phyloP scores from a whole-genome alignment of 1,284 basidiomycete genomes.

The Ganoderma leucocontextum region DNA sequence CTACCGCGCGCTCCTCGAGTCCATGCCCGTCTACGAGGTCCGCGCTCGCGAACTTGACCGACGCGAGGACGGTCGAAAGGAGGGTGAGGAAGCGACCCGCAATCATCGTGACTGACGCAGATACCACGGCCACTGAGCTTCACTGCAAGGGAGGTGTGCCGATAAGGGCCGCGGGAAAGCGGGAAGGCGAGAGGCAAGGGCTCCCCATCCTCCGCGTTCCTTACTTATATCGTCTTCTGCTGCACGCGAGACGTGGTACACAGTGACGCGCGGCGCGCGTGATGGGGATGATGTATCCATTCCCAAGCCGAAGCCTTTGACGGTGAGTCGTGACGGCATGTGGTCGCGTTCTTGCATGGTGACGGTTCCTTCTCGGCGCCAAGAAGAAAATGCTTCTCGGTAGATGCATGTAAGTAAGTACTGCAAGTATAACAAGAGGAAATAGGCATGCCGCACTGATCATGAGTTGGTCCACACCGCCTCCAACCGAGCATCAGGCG shows the following conservation, averaged over 20 bases:
- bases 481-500: not conserved
- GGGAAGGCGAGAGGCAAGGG: slow-evolving; percentile 1
- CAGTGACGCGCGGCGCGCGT: not conserved
- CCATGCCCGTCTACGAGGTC: slow-evolving; percentile 3
- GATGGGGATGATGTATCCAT: slow-evolving; percentile 3
- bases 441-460: not conserved
- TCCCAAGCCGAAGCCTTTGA: slow-evolving; percentile 3
- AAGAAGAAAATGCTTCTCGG: not conserved
- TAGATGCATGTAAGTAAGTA: not conserved
- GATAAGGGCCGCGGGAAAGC: not conserved
- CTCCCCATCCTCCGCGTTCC: not conserved
- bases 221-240: not conserved
- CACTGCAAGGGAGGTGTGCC: not conserved
- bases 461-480: not conserved
- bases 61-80: slow-evolving; percentile 22
- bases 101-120: slow-evolving; percentile 18
- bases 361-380: not conserved
- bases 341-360: not conserved
- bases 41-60: slow-evolving; percentile 21
- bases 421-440: not conserved
- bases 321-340: not conserved
- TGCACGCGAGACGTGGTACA: not conserved
- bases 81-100: slow-evolving; percentile 27
- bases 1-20: slow-evolving; percentile 35
- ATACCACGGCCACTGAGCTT: not conserved